Evolutionary conservation across 352 stramenopile genomes (phyloP), one percentile per base, ranked within the genome.

Genomic region (Pythium brachiatum): DNA sequence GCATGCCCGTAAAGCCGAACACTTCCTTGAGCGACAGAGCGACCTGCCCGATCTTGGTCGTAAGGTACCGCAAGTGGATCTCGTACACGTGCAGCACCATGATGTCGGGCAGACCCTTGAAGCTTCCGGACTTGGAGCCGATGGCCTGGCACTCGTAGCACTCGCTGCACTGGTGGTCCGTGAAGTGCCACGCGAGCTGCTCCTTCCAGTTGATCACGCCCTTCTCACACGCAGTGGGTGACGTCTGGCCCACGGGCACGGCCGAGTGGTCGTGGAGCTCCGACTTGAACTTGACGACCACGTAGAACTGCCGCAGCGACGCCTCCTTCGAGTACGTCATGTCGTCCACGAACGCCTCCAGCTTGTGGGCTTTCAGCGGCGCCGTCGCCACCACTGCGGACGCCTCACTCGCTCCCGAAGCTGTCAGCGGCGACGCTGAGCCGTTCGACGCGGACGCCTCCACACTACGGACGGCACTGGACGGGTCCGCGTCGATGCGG

Each of bases 201-300:
- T 94, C 86, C 44, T 89, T 74, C 86, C 86, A 94, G 39, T 73
- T 76, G 27, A 94, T 70, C n/a, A 72, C 68, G 51, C 81, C 79
- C 54, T 90, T 86, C 5, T 83, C 81, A 55, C 79, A 73, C 4
- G 79, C 69, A 58, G 79, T 86, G n/a, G 86, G 81, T 13, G 76
- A 76, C 5, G 83, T 91, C 62, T 94, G 86, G 0, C 83, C 83
- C 23, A 94, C 86, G 3, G 86, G 83, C 16, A 90, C 74, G 27
- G 72, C 66, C 23, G 81, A 85, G 44, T 90, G 85, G 60, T 91
- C 81, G 47, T 94, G 86, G 25, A 91, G 64, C 54, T 92, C 83
- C 39, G 86, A 92, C 56, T 92, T 89, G 60, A 91, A 94, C 68
- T 92, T 92, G 66, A 84, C 73, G 25, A 94, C 86, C 16, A 90